Evolutionary conservation across 2,329 filamentous ascomycete genomes (phyloP).

Genomic region (Fragosphaeria purpurea): DNA sequence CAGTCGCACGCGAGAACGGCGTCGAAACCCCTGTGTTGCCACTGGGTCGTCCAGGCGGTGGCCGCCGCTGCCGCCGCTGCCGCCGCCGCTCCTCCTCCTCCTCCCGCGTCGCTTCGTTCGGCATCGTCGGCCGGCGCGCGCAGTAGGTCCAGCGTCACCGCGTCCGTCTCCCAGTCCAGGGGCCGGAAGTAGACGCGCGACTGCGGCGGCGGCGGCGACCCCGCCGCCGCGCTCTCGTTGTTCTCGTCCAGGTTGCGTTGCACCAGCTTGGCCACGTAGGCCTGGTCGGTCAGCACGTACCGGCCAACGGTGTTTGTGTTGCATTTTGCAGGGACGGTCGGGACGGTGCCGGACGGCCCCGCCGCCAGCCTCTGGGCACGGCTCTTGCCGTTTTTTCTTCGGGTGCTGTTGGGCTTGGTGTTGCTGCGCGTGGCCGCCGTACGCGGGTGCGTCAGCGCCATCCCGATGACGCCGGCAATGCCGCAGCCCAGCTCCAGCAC

Average conservation of each 20-base stretch:
- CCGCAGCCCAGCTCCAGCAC: constrained; percentile 84
- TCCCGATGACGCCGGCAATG: constrained; percentile 68
- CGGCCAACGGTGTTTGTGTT: constrained; percentile 33
- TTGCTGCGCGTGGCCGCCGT: constrained; percentile 20
- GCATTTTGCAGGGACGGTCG: background rate
- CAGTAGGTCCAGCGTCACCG: constrained; percentile 30
- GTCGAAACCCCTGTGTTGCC: constrained; percentile 44
- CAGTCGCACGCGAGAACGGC: constrained; percentile 80
- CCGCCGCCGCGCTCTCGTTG: constrained; percentile 8
- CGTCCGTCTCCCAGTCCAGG: constrained; percentile 75
- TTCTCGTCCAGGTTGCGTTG: constrained; percentile 66
- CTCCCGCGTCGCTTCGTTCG: background rate
- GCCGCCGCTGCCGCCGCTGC: background rate
- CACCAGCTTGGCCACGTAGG: constrained; percentile 71
- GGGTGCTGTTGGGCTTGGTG: background rate
- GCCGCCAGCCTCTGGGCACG: background rate
- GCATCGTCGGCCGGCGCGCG: background rate
- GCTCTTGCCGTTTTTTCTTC: background rate
- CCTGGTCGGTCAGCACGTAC: constrained; percentile 80
- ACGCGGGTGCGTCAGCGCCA: constrained; percentile 42
- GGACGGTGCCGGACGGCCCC: background rate
- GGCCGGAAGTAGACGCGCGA: constrained; percentile 40
- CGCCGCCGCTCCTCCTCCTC: background rate
- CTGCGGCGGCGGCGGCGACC: constrained; percentile 6
- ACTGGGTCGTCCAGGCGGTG: constrained; percentile 11